Evolutionary conservation across 73 alveolate genomes (phyloP).

Genomic region (Paramecium octaurelia): DNA sequence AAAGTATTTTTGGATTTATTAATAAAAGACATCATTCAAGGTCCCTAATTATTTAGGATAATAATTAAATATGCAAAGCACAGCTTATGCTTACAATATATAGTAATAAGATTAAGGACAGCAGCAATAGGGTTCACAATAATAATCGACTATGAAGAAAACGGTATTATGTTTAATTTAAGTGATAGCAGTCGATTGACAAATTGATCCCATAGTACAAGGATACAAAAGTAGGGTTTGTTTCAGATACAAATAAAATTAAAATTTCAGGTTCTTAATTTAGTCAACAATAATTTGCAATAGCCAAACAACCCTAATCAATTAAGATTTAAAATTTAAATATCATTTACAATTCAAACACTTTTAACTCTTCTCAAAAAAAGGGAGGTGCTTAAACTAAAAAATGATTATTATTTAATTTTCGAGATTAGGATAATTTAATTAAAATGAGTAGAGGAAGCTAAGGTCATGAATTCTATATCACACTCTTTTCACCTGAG

Average conservation of each 20-base stretch:
- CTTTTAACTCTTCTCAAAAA: not conserved
- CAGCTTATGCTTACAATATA: constrained; percentile 9
- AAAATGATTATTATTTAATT: not conserved
- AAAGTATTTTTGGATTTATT: not conserved
- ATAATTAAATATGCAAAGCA: constrained; percentile 1
- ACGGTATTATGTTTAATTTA: not conserved
- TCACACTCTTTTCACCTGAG: constrained; percentile 93
- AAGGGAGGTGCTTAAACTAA: constrained; percentile 17
- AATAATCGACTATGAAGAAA: not conserved
- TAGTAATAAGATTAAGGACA: not conserved
- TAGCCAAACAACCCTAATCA: not conserved
- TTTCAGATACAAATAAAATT: not conserved
- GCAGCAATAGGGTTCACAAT: not conserved
- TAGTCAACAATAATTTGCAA: not conserved
- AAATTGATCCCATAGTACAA: not conserved
- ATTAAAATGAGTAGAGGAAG: constrained; percentile 56
- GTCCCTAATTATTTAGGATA: constrained; percentile 10
- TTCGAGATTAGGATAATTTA: constrained; percentile 43
- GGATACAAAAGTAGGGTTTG: not conserved
- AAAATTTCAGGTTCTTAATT: not conserved
- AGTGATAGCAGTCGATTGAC: constrained; percentile 12
- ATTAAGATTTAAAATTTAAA: constrained; percentile 38
- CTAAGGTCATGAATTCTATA: constrained; percentile 75
- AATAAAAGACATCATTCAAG: constrained; percentile 10
- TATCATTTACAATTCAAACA: constrained; percentile 21